Base-by-base conservation (phyloP, 352 stramenopile genomes). In the Peronospora belbahrii region DNA sequence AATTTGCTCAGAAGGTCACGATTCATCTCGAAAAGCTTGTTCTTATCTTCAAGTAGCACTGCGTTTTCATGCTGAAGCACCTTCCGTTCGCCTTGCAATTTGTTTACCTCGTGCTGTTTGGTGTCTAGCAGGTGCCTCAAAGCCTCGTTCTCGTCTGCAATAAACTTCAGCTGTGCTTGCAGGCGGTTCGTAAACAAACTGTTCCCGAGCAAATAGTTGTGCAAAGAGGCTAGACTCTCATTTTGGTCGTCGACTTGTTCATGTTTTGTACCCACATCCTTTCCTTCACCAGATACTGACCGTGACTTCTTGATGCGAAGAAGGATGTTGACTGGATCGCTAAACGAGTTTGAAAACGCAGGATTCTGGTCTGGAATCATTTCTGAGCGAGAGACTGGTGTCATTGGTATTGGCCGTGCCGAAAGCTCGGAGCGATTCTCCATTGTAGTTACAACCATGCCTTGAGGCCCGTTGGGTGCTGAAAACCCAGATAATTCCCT, bases 21-120 rank as follows among this genome's bases (percentile, higher is more conserved):
- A 50, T 88, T 88, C 40, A 88, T 84, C 53, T 85, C 73, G 39
- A 84, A 83, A 11, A 88, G 48, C 60, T 88, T 88, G 62, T 77
- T 84, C 52, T 88, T 85, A 59, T 83, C 74, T 28, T 85, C 73
- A 0, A 73, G 55, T 31, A 88, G 57, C 17, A 85, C 71, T 2
- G 61, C 52, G 41, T 85, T 88, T 53, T 85, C 76, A 33, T 84
- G 65, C 50, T 85, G 70, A 17, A 88, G 56, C 36, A 64, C 51
- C 39, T 83, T 83, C n/a, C 65, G 59, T 18, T 84, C 71, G 41
- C 62, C 56, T 24, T 80, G 56, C 4, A 85, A 38, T 6, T 44
- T 40, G 22, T 85, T 69, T 13, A 85, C 43, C 49, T 88, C 70
- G 23, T 67, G 68, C 17, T 82, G 59, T 31, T 82, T 80, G 5